A percentile compares a stretch with the other conserved stretches of the same genome.
Conservation (phyloP, 306 rosid species). For the Delonix regia region DNA sequence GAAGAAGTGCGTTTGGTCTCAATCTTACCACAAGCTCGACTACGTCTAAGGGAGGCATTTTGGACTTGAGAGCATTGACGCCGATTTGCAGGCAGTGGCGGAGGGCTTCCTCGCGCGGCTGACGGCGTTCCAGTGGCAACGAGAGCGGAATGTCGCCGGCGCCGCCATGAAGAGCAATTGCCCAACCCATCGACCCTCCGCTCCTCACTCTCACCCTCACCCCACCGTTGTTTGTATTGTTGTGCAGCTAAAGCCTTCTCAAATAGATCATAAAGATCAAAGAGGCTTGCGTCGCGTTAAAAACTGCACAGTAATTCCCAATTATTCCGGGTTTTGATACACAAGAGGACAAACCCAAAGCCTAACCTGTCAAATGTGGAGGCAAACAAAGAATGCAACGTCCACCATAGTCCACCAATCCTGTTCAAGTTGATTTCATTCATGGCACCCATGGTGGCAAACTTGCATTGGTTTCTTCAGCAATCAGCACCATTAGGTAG, state of each 20-base stretch:
- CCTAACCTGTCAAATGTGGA: not conserved
- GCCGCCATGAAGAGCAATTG: conserved; percentile 92
- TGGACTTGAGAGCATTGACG: conserved; percentile 69
- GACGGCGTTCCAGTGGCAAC: conserved; percentile 62
- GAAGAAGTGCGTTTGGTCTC: too few species aligned
- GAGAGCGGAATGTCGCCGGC: conserved; percentile 85
- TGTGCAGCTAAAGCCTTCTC: not conserved
- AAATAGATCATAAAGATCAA: not conserved
- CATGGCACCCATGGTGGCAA: not conserved
- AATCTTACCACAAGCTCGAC: conserved; percentile 48
- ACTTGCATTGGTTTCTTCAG: not conserved
- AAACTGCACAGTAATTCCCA: not conserved
- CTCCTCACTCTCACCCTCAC: too few species aligned
- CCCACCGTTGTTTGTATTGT: not conserved
- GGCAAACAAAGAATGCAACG: not conserved
- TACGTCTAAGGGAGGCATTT: conserved; percentile 63
- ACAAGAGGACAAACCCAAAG: not conserved
- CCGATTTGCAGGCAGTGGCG: conserved; percentile 76
- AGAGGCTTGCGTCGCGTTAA: not conserved
- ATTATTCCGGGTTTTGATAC: not conserved
- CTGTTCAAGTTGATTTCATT: too few species aligned
- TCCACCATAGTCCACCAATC: too few species aligned
- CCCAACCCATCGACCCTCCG: conserved; percentile 76
- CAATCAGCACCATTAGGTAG: not conserved
- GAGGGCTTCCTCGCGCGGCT: conserved; percentile 79